Evolutionary conservation across 2,329 filamentous ascomycete genomes (phyloP).

Genomic region (Colletotrichum tanaceti): DNA sequence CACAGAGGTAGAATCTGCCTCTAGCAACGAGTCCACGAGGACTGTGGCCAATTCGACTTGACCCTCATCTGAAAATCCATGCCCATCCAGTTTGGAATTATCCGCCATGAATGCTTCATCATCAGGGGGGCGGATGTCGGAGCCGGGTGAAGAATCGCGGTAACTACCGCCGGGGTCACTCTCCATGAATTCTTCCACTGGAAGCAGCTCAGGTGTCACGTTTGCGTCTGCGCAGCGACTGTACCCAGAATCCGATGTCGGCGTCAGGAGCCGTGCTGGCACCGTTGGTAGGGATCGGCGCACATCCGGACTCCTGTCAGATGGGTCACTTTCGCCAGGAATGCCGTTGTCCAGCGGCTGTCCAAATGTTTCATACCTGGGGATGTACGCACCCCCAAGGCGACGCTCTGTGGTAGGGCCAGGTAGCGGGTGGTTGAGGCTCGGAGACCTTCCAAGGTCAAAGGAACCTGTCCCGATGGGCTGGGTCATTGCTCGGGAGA

Average conservation of each 20-base stretch:
- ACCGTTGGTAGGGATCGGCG: neutral
- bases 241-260: conserved; percentile 16
- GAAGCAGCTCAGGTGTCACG: neutral
- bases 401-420: conserved; percentile 2
- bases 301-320: neutral
- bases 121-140: neutral
- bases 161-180: conserved; percentile 10
- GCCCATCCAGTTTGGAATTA: neutral
- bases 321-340: neutral
- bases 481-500: conserved; percentile 58
- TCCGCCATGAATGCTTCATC: neutral
- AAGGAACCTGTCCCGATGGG: conserved; percentile 32
- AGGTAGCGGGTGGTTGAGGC: conserved; percentile 16
- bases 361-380: conserved; percentile 26
- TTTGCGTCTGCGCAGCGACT: neutral
- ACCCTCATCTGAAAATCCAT: neutral
- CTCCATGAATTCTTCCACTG: neutral
- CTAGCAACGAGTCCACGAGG: conserved; percentile 1
- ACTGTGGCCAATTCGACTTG: neutral
- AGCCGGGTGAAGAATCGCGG: neutral
- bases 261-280: conserved; percentile 15
- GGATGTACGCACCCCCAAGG: neutral
- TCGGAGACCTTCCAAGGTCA: conserved; percentile 19
- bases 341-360: neutral
- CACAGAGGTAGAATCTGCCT: conserved; percentile 14